phyloP scores from a whole-genome alignment of 2,329 filamentous ascomycete species.

The Teratosphaeria gauchensis region DNA sequence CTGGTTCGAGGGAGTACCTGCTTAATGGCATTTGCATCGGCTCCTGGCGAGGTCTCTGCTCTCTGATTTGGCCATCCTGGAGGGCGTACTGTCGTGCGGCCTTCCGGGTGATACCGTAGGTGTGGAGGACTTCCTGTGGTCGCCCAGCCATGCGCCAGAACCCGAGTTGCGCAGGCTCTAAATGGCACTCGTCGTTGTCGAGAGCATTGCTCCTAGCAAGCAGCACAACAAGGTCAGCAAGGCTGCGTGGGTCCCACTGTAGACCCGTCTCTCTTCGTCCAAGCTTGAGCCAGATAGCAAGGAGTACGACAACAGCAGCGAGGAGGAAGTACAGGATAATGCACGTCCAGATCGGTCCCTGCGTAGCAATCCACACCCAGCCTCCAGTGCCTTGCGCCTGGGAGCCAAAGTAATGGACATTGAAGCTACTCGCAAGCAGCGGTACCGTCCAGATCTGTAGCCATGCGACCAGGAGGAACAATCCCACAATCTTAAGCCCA shows the following conservation, averaged over 20 bases:
- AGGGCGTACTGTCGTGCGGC: conserved; percentile 42
- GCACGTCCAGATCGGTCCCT: conserved; percentile 68
- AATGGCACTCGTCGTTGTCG: conserved; percentile 40
- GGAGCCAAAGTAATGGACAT: conserved; percentile 49
- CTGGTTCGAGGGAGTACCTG: not conserved
- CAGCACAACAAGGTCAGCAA: conserved; percentile 72
- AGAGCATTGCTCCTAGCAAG: conserved; percentile 73
- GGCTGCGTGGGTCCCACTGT: conserved; percentile 72
- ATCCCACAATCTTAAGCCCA: conserved; percentile 57
- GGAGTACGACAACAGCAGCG: conserved; percentile 45
- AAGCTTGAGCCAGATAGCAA: conserved; percentile 54
- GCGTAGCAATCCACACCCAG: conserved; percentile 74
- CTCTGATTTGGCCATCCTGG: conserved; percentile 38
- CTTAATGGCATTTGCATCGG: not conserved
- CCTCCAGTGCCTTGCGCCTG: conserved; percentile 42
- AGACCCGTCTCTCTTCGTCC: conserved; percentile 55
- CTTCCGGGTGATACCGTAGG: conserved; percentile 57
- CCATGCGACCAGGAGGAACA: conserved; percentile 62
- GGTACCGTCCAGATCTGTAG: conserved; percentile 70
- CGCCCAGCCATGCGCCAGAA: conserved; percentile 69
- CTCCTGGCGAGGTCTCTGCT: conserved; percentile 24
- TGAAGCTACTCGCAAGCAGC: conserved; percentile 68
- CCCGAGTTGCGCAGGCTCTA: conserved; percentile 56
- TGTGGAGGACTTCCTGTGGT: conserved; percentile 63
- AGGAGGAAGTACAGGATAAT: conserved; percentile 64